Base-by-base conservation (phyloP, 164 flowering plant species). In the Berberis vulgaris region DNA sequence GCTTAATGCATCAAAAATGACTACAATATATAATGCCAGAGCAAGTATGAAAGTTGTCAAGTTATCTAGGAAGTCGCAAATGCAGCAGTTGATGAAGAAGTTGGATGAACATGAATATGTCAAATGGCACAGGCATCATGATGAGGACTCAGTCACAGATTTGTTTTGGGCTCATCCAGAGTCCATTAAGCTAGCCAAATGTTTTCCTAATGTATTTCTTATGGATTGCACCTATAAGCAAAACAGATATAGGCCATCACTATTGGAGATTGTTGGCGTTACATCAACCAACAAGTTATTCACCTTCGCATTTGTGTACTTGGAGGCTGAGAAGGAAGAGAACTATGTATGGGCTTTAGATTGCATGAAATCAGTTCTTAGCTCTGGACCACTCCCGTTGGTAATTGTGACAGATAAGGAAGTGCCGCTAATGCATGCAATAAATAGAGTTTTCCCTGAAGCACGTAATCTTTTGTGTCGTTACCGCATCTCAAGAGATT, bases 21-120 rank as follows among this genome's bases (percentile, higher is more conserved):
- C 6, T 59, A 59, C 62, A 4, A 59, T 59, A 2, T 59, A 59
- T 43, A 59, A 59, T 59, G 49, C 45, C 9, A 6, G 62, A n/a
- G 13, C 43, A n/a, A 4, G 44, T 2, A 3, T 43, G 40, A 59
- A 59, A 44, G 47, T 59, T 26, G 41, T 41, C 7, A 13, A 26
- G 38, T 13, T 2, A 7, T 54, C 57, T 26, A 4, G 57, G 6
- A 54, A 26, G 8, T 52, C 54, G 10, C 54, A 26, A 52, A 52
- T 52, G 54, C n/a, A 52, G n/a, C 54, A 52, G 54, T 52, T 26
- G 26, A 26, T 8, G 49, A 46, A 46, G 49, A 46, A 46, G 8
- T 46, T 5, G 49, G 6, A 5, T 5, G 6, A 46, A 46, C 49
- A 46, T 46, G 49, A 8, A 46, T 46, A 46, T 8, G 49, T 5